Evolutionary conservation across 371 early-diverging fungal species (phyloP), one percentile per base, ranked within the genome.

Genomic region (Mucor piriformis): DNA sequence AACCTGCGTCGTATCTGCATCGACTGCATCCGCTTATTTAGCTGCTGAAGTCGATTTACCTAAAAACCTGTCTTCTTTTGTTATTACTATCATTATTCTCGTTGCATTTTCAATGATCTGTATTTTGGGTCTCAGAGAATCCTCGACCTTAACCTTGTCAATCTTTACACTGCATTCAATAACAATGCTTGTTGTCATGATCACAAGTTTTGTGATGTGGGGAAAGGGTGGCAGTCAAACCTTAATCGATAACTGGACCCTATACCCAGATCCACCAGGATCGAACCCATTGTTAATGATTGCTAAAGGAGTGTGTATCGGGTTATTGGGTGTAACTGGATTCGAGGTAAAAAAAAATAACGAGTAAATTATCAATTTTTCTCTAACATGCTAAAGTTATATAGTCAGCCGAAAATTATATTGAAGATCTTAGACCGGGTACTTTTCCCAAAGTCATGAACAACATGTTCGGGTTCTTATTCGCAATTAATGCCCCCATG

Each of bases 361-460:
- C n/a, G n/a, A n/a, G n/a, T n/a, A n/a, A n/a, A n/a, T n/a, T n/a
- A 27, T n/a, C 1, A 37, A n/a, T 12, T 24, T 2, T 18, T 7
- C 7, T 8, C 25, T 5, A 12, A 25, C 16, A 43, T 23, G 25
- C 13, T 29, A 25, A 25, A 16, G 27, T 32, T 42, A 18, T 40
- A 42, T 55, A 74, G 69, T 67, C 77, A 3, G 73, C 76, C 12
- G 70, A 69, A 61, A 75, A 83, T 46, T 83, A 79, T 40, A 76
- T 86, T 32, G 83, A 86, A 62, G 81, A 86, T 38, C 67, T 79
- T 42, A 76, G 73, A 33, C 83, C 79, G 8, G 72, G 72, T 25
- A 82, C 80, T 0, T 86, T 79, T 66, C 81, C 82, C 3, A 82
- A 82, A 65, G 60, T 77, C 16, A 78, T 86, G 83, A 69, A 83